Evolutionary conservation across 2,329 filamentous ascomycete genomes (phyloP), one percentile per base, ranked within the genome.

Genomic region (Cytospora leucostoma): DNA sequence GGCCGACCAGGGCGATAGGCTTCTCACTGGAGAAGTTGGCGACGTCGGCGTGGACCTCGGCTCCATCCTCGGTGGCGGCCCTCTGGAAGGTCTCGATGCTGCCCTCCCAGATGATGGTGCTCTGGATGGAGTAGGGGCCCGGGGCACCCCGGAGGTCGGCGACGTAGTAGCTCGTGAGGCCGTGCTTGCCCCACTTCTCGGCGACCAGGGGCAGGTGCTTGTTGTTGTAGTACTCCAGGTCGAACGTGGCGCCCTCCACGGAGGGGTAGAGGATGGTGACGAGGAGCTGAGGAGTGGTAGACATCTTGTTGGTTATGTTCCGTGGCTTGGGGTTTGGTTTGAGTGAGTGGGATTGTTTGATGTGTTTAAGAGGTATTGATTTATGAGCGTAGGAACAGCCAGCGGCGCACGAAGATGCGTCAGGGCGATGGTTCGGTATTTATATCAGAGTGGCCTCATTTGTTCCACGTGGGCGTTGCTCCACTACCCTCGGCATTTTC

Each of bases 181-280:
- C 81, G 56, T 72, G 67, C 1, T 69, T 64, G 0, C 60, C 65
- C 79, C 80, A 82, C 33, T 68, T 65, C 55, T 75, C 71, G 34
- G 70, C 64, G 17, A 77, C 77, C 3, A 83, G 70, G 1, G 77
- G 75, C 76, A 83, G 79, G 73, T 83, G 80, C 21, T 66, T 75
- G 3, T 68, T 61, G 44, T 81, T 68, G 69, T 82, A 84, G 75
- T 83, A 83, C 38, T 80, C 74, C 67, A 80, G 71, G 72, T 83
- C 71, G 73, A 83, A 83, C 12, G 67, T 76, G n/a, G 69, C 63
- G 65, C 71, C 73, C 44, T 71, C 68, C n/a, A 72, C 76, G 55
- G 72, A 70, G 4, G 79, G 78, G 70, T 82, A 83, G 50, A 78
- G 61, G 34, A 77, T 70, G 35, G 70, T 70, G 59, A 72, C 47